Evolutionary conservation across 371 early-diverging fungal genomes (phyloP), one percentile per base, ranked within the genome.

Genomic region (Syncephalastrum sp.): DNA sequence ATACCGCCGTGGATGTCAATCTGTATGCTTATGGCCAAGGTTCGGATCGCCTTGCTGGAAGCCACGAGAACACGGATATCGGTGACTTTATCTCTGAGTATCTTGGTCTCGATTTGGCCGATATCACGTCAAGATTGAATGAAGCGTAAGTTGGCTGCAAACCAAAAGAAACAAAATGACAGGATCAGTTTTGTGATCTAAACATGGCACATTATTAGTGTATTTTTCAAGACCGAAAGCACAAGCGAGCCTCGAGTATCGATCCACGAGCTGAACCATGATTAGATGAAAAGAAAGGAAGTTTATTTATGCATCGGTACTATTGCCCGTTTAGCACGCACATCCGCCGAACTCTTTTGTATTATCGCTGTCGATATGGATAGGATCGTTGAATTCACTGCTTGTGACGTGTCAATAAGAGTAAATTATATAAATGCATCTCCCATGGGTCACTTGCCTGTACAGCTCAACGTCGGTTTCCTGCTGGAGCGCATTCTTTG

Each of bases 1-100:
- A 97, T 57, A 90, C 95, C 17, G 95, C 90, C 4, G 92, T 94
- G 6, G 97, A 96, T 76, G 98, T 97, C 0, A 97, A 95, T 56
- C 67, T 96, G n/a, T 92, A 91, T 64, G 91, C 92, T 0, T 83
- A 86, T 42, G 92, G 93, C 3, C 54, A 56, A 7, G 65, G 72
- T 10, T 54, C 81, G 6, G 59, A 78, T 8, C 27, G 45, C 8
- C 57, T 93, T 49, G 59, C 61, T 14, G 92, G 92, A 5, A 88
- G 82, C 66, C 81, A 83, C 61, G 93, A 92, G 59, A 97, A 97
- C 70, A 95, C 88, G 1, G 88, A 92, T 23, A 86, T 97, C 57
- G 96, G 96, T 25, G 58, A 70, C 3, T 89, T 91, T 59, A 86
- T 97, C 33, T 70, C 64, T 4, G 53, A 74, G 0, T 79, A 74